Evolutionary conservation across 768 basidiomycete species (phyloP).

Genomic region (Pulveroboletus sp.): DNA sequence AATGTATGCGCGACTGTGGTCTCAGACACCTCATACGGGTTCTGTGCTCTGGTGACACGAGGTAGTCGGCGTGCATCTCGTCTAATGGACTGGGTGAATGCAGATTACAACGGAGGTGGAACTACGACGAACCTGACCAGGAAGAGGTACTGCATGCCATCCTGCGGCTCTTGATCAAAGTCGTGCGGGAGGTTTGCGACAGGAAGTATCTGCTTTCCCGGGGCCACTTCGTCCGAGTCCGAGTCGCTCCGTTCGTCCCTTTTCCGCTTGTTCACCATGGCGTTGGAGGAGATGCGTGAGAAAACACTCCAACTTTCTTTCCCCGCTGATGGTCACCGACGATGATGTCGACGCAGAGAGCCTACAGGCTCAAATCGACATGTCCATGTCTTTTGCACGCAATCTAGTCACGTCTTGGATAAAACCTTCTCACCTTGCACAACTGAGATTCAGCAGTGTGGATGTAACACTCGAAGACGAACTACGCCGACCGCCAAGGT

Average conservation of each 20-base stretch:
- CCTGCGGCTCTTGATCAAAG: conserved; percentile 61
- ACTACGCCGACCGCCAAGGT: conserved; percentile 73
- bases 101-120: not conserved
- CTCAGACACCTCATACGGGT: conserved; percentile 59
- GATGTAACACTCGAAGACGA: conserved; percentile 58
- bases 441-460: conserved; percentile 27
- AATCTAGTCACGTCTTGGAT: conserved; percentile 78
- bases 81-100: conserved; percentile 37
- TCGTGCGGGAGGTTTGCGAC: conserved; percentile 76
- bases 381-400: conserved; percentile 75
- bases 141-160: conserved; percentile 81
- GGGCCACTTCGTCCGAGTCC: conserved; percentile 58
- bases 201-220: conserved; percentile 72
- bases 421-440: conserved; percentile 46
- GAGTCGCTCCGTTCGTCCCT: conserved; percentile 46
- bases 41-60: conserved; percentile 57
- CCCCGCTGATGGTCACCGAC: conserved; percentile 28
- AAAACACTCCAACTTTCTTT: conserved; percentile 4
- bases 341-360: conserved; percentile 63
- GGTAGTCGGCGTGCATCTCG: conserved; percentile 71
- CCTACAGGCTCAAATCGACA: conserved; percentile 79
- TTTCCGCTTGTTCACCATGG: conserved; percentile 52
- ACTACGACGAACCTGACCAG: conserved; percentile 59
- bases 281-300: conserved; percentile 14
- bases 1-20: conserved; percentile 18